Conservation (phyloP, 2,329 filamentous ascomycete species). For the Coniochaeta ligniaria region DNA sequence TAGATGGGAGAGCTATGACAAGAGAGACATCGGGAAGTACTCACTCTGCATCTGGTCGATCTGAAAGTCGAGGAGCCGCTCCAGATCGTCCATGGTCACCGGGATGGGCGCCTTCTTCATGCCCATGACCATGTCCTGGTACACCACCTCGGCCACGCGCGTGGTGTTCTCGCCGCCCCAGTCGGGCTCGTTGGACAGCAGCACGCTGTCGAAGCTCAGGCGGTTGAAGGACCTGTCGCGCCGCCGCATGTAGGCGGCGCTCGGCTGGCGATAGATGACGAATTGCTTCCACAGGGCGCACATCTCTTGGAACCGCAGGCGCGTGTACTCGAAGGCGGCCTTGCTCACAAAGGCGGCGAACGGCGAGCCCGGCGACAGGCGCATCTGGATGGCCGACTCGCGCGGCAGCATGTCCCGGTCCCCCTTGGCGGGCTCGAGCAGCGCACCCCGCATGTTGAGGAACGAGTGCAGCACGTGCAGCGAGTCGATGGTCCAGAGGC, state of each 20-base stretch:
- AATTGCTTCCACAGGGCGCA: conserved; percentile 77
- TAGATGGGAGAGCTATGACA: too few relatives aligned
- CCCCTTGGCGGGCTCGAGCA: conserved; percentile 57
- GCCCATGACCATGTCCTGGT: conserved; percentile 43
- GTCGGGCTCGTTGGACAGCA: conserved; percentile 39
- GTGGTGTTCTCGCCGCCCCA: conserved; percentile 33
- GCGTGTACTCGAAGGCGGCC: conserved; percentile 70
- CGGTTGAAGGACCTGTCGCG: conserved; percentile 54
- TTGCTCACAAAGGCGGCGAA: conserved; percentile 75
- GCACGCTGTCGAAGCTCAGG: conserved; percentile 50
- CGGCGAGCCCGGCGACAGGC: conserved; percentile 66
- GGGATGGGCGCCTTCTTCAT: conserved; percentile 23
- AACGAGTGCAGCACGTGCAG: conserved; percentile 75
- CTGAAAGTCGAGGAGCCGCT: conserved; percentile 78
- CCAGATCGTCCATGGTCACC: conserved; percentile 72
- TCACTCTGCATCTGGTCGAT: conserved; percentile 79
- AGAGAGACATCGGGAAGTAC: conserved; percentile 11
- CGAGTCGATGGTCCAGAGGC: conserved; percentile 78
- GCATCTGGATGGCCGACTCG: conserved; percentile 31
- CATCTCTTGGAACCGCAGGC: conserved; percentile 73
- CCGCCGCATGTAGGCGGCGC: conserved; percentile 56
- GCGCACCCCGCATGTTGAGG: conserved; percentile 51
- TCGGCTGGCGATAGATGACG: conserved; percentile 72
- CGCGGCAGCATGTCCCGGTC: conserved; percentile 23
- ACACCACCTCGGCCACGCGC: conserved; percentile 28